Conservation (phyloP, 306 rosid species). For the Carpinus viminea region DNA sequence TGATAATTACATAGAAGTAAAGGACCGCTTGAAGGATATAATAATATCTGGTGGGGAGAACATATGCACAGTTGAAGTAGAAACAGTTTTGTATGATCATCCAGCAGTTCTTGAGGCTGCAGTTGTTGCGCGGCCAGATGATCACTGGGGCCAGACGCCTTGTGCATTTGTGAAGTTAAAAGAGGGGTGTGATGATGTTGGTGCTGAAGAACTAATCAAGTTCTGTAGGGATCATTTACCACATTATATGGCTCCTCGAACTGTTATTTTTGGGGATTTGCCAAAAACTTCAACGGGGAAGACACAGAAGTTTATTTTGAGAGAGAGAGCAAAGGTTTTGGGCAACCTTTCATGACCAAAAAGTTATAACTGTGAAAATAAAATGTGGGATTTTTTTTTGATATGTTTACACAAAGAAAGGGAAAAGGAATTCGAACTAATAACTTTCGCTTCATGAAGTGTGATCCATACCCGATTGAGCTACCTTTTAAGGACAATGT, state of each 20-base stretch:
- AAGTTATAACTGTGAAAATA: no score
- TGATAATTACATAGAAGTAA: conserved; percentile 72
- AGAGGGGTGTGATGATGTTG: conserved; percentile 42
- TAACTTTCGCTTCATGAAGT: no score
- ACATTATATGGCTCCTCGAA: conserved; percentile 75
- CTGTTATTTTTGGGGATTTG: conserved; percentile 56
- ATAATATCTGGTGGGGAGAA: conserved; percentile 88
- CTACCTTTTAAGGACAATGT: no score
- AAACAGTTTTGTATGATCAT: conserved; percentile 65
- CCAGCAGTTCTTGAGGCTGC: conserved; percentile 82
- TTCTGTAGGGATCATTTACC: conserved; percentile 62
- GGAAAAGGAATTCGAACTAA: no score
- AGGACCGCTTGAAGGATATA: conserved; percentile 77
- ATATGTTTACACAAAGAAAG: no score
- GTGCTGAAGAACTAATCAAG: conserved; percentile 47
- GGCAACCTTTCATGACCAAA: conserved; percentile 46
- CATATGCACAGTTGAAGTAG: conserved; percentile 78
- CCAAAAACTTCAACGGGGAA: conserved; percentile 87
- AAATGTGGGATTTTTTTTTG: no score
- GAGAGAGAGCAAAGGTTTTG: conserved; percentile 64
- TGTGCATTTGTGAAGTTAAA: conserved; percentile 80
- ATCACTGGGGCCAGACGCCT: conserved; percentile 87
- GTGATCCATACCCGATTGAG: no score
- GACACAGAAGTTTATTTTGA: conserved; percentile 64
- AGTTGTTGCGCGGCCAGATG: conserved; percentile 71